Percentiles rank a stretch among this genome's conserved stretches.
These are phyloP conservation scores for Yamadazyma tumulicola DNA, from an alignment of 805 yeast species.

Conservation along the genomic window DNA sequence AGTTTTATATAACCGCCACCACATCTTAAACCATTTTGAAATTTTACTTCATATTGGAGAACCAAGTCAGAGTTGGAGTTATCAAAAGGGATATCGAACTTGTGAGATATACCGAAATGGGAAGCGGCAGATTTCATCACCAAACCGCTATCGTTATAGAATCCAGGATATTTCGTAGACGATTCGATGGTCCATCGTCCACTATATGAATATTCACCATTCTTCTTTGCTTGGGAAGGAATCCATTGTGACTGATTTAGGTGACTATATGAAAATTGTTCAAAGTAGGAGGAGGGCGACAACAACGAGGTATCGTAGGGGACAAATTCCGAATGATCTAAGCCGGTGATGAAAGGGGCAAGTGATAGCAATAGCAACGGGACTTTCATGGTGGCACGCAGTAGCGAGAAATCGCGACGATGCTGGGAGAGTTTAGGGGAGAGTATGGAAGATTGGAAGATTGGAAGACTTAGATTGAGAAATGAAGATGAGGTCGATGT, in stretches of 20 bases:
- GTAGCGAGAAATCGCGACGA: no score
- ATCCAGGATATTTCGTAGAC: constrained; percentile 49
- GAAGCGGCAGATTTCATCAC: constrained; percentile 74
- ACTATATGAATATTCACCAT: constrained; percentile 53
- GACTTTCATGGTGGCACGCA: no score
- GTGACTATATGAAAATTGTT: constrained; percentile 47
- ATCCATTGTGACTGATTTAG: constrained; percentile 34
- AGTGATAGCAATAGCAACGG: neutral
- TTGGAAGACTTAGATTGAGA: no score
- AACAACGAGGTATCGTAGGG: constrained; percentile 36
- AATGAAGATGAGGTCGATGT: no score
- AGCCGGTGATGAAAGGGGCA: neutral
- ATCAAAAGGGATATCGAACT: constrained; percentile 54
- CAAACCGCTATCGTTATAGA: constrained; percentile 66
- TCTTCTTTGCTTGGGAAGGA: constrained; percentile 53
- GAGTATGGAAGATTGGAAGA: no score
- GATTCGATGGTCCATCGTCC: constrained; percentile 78
- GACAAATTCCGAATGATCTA: constrained; percentile 17
- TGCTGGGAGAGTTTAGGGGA: no score
- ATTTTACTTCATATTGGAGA: constrained; percentile 83
- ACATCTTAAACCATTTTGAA: constrained; percentile 74
- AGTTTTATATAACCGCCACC: constrained; percentile 90
- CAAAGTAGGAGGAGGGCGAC: constrained; percentile 51
- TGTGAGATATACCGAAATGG: constrained; percentile 75
- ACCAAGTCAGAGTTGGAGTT: constrained; percentile 67